Base-by-base conservation (phyloP, 176 grass and related monocot genomes). In the Rhipidocladum racemiflorum region DNA sequence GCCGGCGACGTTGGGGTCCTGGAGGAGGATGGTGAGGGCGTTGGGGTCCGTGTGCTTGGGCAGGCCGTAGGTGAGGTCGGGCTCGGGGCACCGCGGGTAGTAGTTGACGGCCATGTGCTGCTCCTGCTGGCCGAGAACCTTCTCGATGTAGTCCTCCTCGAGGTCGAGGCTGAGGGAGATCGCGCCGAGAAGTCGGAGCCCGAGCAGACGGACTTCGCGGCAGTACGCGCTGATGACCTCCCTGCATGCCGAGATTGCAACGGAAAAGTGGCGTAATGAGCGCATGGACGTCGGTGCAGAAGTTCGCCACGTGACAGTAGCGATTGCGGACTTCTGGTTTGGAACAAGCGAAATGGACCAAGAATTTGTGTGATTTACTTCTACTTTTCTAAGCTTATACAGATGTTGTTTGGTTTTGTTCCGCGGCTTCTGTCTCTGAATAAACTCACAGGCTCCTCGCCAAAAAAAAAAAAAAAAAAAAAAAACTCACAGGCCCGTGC, bases 61-160 rank as follows among this genome's bases (percentile, higher is more conserved):
- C 20, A 97, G 76, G 36, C 92, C 95, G 54, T 77, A 89, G 1
- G 88, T 92, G 39, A 94, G 96, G 1, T 95, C 92, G 3, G 96
- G 96, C 54, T 90, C 79, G 2, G 92, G 95, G 68, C 95, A 98
- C 4, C 32, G 90, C 40, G 95, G 95, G 82, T 98, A 98, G 89
- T 89, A 95, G 85, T 98, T 98, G 12, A 97, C 72, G 4, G 94
- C 94, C 94, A 97, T 97, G 84, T 97, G 94, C 77, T 97, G 94
- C 54, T 90, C 91, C 73, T 91, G 91, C 78, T 93, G 81, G 28
- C 91, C 94, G 23, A 97, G 73, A 6, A 38, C 84, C 45, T 82
- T 85, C 75, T 78, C 77, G 29, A 93, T 81, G 67, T 89, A 81
- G 48, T 89, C 84, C 51, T 87, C 84, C 54, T 93, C 81, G 5